Evolutionary conservation across 768 basidiomycete species (phyloP).

Genomic region (Pleurotus cornucopiae): DNA sequence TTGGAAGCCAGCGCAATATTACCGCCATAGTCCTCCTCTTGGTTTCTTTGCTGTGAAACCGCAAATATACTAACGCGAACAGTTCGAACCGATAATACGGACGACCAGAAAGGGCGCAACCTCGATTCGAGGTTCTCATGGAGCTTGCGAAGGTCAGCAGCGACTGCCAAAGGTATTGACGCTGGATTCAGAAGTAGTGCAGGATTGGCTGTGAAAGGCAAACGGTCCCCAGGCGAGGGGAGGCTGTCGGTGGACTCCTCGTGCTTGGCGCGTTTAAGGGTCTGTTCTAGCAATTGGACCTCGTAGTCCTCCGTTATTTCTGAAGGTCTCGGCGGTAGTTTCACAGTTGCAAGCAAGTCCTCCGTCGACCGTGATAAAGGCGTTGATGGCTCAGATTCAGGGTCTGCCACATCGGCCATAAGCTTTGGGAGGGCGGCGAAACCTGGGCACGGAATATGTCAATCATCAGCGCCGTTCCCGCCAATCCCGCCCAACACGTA

Average conservation of each 20-base stretch:
- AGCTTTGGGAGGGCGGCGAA: slow-evolving; percentile 73
- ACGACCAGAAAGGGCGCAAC: slow-evolving; percentile 78
- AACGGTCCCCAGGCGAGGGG: background rate
- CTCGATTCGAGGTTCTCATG: slow-evolving; percentile 77
- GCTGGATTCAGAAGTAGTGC: slow-evolving; percentile 1
- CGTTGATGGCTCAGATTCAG: slow-evolving; percentile 23
- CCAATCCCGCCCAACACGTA: slow-evolving; percentile 21
- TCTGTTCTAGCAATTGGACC: slow-evolving; percentile 49
- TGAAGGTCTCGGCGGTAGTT: slow-evolving; percentile 51
- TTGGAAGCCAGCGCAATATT: slow-evolving; percentile 43
- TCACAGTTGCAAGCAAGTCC: slow-evolving; percentile 39
- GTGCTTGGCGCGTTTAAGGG: slow-evolving; percentile 34
- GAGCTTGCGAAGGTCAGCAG: slow-evolving; percentile 40
- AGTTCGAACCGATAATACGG: slow-evolving; percentile 57
- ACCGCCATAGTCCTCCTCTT: slow-evolving; percentile 23
- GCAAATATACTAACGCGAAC: slow-evolving; percentile 63
- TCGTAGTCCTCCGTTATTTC: slow-evolving; percentile 62
- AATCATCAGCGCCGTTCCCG: no score
- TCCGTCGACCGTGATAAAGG: slow-evolving; percentile 40
- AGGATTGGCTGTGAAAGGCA: background rate
- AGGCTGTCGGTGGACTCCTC: slow-evolving; percentile 9
- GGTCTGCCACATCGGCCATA: slow-evolving; percentile 21
- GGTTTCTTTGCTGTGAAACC: slow-evolving; percentile 24
- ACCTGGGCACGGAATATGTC: slow-evolving; percentile 31
- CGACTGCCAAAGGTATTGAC: slow-evolving; percentile 10